Conservation (phyloP, 2,329 filamentous ascomycete species). For the Talaromyces pinophilus region DNA sequence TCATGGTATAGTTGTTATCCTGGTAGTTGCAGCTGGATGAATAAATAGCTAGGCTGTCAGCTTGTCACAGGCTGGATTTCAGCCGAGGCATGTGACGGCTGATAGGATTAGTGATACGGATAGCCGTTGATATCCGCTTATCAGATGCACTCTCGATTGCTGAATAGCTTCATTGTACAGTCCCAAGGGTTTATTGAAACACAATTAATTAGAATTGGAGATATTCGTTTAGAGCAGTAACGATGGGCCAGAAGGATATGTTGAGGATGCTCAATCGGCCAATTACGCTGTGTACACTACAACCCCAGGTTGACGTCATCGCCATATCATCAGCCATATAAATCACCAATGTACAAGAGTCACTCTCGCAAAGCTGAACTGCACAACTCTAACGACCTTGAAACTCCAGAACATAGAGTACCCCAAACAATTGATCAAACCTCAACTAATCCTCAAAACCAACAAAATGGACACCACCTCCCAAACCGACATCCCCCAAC, state of each 20-base stretch:
- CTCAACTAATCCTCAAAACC: not conserved
- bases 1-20: not conserved
- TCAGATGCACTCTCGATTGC: not conserved
- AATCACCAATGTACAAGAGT: not conserved
- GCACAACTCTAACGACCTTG: not conserved
- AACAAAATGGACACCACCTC: slow-evolving; percentile 16
- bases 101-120: not conserved
- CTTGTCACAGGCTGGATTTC: not conserved
- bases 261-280: not conserved
- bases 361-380: too few species aligned
- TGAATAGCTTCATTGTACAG: not conserved
- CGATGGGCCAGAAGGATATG: not conserved
- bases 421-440: not conserved
- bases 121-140: slow-evolving; percentile 8
- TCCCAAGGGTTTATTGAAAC: not conserved
- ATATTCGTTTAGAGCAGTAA: not conserved
- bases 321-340: not conserved
- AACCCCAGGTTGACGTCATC: slow-evolving; percentile 20
- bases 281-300: not conserved
- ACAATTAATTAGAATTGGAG: not conserved
- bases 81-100: slow-evolving; percentile 4
- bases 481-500: slow-evolving; percentile 32
- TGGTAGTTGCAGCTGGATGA: not conserved
- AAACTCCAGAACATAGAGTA: not conserved
- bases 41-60: not conserved